A percentile compares a stretch with the other conserved stretches of the same genome.
Conservation (phyloP, 148 eudicot species). For the Camellia sinensis region DNA sequence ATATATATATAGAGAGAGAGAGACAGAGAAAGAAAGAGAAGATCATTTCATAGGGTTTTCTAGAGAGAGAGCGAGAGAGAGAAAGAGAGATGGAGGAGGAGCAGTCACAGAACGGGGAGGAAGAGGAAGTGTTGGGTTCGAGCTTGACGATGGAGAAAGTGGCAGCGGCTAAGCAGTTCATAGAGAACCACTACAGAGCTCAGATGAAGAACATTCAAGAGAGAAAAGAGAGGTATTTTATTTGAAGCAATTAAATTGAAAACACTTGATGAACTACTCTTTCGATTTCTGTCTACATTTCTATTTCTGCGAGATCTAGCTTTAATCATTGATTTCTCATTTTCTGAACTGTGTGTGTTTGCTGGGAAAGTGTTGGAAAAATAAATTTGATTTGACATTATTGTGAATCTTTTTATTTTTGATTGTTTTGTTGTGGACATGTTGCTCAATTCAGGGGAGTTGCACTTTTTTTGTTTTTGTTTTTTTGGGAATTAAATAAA, state of each 20-base stretch:
- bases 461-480: neutral
- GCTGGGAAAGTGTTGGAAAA: neutral
- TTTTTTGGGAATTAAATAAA: neutral
- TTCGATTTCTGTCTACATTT: neutral
- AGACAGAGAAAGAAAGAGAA: conserved; percentile 8
- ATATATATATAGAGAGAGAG: conserved; percentile 1
- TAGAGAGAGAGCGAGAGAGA: conserved; percentile 12
- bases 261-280: neutral
- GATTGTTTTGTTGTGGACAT: neutral
- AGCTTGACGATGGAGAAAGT: conserved; percentile 96
- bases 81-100: neutral
- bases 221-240: conserved; percentile 67
- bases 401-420: neutral
- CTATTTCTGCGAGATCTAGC: conserved; percentile 15
- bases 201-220: conserved; percentile 92
- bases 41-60: neutral
- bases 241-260: neutral
- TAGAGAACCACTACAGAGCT: conserved; percentile 89
- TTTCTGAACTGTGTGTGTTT: neutral
- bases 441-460: neutral
- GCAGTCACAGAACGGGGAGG: conserved; percentile 10
- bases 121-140: conserved; percentile 75
- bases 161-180: conserved; percentile 88
- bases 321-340: neutral
- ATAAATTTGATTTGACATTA: neutral